Percentiles rank a stretch among this genome's conserved stretches.
phyloP scores from a whole-genome alignment of 2,329 filamentous ascomycete genomes.

The Aspergillus neotritici region DNA sequence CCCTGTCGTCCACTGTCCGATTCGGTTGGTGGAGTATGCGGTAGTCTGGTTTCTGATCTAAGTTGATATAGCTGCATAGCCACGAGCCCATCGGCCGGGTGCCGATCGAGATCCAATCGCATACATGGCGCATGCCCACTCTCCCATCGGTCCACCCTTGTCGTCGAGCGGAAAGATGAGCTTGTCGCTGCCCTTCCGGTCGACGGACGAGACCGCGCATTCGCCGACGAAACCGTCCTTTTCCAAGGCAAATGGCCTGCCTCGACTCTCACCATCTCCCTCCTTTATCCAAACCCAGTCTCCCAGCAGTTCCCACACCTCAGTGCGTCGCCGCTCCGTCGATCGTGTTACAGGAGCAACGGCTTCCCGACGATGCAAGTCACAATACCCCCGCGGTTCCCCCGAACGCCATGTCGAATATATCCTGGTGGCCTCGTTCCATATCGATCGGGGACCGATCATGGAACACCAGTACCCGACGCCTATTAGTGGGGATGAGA shows the following conservation, averaged over 20 bases:
- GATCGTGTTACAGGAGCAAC: constrained; percentile 23
- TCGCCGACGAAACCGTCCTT: constrained; percentile 42
- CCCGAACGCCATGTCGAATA: constrained; percentile 96
- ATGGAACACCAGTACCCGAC: constrained; percentile 99
- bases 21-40: too few species aligned
- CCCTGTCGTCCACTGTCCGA: too few species aligned
- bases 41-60: too few species aligned
- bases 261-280: constrained; percentile 55
- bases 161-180: constrained; percentile 26
- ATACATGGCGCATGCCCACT: too few species aligned
- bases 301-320: constrained; percentile 43
- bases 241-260: constrained; percentile 47
- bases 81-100: too few species aligned
- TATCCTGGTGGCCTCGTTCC: constrained; percentile 93
- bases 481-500: constrained; percentile 91
- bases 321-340: constrained; percentile 36
- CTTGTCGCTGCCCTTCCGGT: constrained; percentile 34
- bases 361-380: constrained; percentile 56
- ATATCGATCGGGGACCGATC: constrained; percentile 89
- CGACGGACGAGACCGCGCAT: constrained; percentile 39
- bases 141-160: too few species aligned
- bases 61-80: too few species aligned
- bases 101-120: too few species aligned
- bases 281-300: constrained; percentile 50
- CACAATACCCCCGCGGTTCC: constrained; percentile 69